Base-by-base conservation (phyloP, 352 stramenopile species). In the Aphanomyces cochlioides region DNA sequence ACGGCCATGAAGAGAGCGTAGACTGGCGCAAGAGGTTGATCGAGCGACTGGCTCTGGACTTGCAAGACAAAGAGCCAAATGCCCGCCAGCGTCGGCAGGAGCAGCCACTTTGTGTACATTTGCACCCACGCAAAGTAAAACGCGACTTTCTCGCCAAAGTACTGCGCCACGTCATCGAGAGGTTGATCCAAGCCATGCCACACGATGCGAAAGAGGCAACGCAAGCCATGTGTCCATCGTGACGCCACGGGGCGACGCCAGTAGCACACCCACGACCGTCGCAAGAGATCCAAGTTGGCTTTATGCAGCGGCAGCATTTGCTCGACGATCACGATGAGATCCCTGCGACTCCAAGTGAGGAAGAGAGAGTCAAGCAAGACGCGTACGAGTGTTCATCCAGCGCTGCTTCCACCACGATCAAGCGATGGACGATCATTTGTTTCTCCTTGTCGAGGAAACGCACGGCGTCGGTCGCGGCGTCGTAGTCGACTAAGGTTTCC, bases 71-170 rank as follows among this genome's bases (percentile, higher is more conserved):
- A 97, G 8, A 97, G 71, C 3, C 84, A 47, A 13, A 90, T 72
- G 0, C 91, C 91, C 5, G 84, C 81, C 38, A 90, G 57, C 56
- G 83, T 90, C 3, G 91, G 90, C 7, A 91, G 76, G 10, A 96
- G 56, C 5, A 97, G 84, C 87, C 90, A 96, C 17, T 79, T 83
- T 19, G 92, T 97, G 79, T 97, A 97, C 73, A 96, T 82, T 66
- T 95, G 87, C 73, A 96, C 82, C 83, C 89, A 98, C 39, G 90
- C 92, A 76, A 98, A 98, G 75, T 98, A 97, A 73, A 96, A 98
- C 19, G 89, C 91, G 13, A 96, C 74, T 5, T 85, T 83, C 65
- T 97, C 90, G 17, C 92, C 92, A 69, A 95, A 97, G 77, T 98
- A 98, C 69, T 95, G 79, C 37, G 85, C 85, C 8, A 97, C 85